A percentile compares a stretch with the other conserved stretches of the same genome.
Conservation (phyloP, 2,329 filamentous ascomycete genomes). For the Xylariaceae sp. region DNA sequence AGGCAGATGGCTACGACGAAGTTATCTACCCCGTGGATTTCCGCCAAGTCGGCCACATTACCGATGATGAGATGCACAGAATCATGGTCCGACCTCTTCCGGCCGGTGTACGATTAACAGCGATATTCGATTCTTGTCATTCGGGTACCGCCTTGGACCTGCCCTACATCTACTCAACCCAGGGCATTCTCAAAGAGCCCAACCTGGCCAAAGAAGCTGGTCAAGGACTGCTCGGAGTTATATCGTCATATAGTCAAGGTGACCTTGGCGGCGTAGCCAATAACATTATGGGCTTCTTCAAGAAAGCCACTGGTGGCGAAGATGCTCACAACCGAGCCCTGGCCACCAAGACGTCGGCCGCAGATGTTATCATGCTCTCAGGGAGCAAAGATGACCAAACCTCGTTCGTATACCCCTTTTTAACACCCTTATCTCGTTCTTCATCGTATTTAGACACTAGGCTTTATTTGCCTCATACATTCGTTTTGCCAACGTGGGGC, state of each 20-base stretch:
- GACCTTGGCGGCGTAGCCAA: constrained; percentile 82
- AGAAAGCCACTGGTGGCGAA: constrained; percentile 78
- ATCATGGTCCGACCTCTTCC: constrained; percentile 78
- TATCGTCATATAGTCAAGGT: constrained; percentile 80
- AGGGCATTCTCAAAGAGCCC: constrained; percentile 80
- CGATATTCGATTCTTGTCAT: constrained; percentile 83
- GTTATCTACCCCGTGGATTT: constrained; percentile 82
- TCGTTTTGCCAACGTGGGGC: background rate
- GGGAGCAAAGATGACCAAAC: constrained; percentile 97
- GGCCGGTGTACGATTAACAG: constrained; percentile 82
- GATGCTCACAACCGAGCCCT: constrained; percentile 81
- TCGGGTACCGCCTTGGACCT: constrained; percentile 79
- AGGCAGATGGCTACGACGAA: constrained; percentile 79
- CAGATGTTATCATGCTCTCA: constrained; percentile 98
- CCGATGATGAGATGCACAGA: constrained; percentile 79
- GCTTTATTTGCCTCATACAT: constrained; percentile 13
- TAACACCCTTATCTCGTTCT: constrained; percentile 25
- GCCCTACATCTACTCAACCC: constrained; percentile 81
- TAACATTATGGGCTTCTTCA: constrained; percentile 82
- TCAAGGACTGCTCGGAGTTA: constrained; percentile 71
- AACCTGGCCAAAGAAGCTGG: constrained; percentile 82
- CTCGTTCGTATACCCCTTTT: constrained; percentile 63
- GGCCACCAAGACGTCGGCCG: constrained; percentile 89
- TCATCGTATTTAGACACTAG: constrained; percentile 9
- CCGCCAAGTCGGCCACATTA: constrained; percentile 71